Evolutionary conservation across 306 rosid species (phyloP).

Genomic region (Quillaja saponaria): DNA sequence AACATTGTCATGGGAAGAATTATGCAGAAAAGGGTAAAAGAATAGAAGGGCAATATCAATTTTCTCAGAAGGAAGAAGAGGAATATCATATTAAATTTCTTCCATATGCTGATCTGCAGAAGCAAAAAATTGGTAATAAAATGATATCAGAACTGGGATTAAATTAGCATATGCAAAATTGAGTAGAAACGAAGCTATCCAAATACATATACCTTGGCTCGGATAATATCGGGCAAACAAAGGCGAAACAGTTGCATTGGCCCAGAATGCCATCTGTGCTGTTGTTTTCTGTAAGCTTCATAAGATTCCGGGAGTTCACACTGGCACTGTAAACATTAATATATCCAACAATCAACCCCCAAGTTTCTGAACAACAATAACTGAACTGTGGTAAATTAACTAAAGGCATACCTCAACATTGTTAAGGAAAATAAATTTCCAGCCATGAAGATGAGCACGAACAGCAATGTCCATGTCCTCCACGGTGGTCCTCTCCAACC

Average conservation of each 20-base stretch:
- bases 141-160: conserved; percentile 30
- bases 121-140: conserved; percentile 16
- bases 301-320: conserved; percentile 94
- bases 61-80: conserved; percentile 89
- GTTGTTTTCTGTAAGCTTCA: conserved; percentile 92
- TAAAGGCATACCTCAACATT: conserved; percentile 72
- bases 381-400: not conserved
- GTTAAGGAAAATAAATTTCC: conserved; percentile 92
- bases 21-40: conserved; percentile 85
- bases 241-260: conserved; percentile 97
- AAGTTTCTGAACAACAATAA: conserved; percentile 3
- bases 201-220: conserved; percentile 54
- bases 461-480: conserved; percentile 98
- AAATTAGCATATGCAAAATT: not conserved
- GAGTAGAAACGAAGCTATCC: not conserved
- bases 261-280: conserved; percentile 94
- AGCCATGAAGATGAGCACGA: conserved; percentile 92
- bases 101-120: conserved; percentile 82
- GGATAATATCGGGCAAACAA: conserved; percentile 68
- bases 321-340: conserved; percentile 63
- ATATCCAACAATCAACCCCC: conserved; percentile 22
- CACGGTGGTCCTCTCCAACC: conserved; percentile 94
- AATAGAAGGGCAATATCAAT: conserved; percentile 82
- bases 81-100: conserved; percentile 87
- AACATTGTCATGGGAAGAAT: conserved; percentile 97